These are phyloP conservation scores for Ilex asprella DNA, from an alignment of 257 asterid species.

Conservation along the genomic window DNA sequence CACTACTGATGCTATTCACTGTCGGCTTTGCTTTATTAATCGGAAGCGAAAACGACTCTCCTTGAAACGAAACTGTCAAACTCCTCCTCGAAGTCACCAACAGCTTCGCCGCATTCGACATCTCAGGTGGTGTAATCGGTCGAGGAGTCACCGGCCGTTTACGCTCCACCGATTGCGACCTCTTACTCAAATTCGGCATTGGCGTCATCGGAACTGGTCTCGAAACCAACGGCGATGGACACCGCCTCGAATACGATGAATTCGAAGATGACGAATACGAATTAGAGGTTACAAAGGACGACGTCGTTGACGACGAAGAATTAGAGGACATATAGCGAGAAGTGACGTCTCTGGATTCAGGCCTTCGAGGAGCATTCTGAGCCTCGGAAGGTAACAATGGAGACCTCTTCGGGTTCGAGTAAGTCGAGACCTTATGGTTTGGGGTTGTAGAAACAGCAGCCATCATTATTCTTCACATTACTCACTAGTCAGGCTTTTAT, in stretches of 20 bases:
- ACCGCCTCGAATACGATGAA: slow-evolving; percentile 33
- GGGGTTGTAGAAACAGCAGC: slow-evolving; percentile 47
- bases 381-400: slow-evolving; percentile 61
- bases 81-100: slow-evolving; percentile 57
- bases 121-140: slow-evolving; percentile 4
- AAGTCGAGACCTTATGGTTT: slow-evolving; percentile 41
- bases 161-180: slow-evolving; percentile 31
- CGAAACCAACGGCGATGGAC: slow-evolving; percentile 43
- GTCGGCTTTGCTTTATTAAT: slow-evolving; percentile 48
- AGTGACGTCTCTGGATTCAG: slow-evolving; percentile 47
- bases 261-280: slow-evolving; percentile 29
- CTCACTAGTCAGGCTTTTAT: too few relatives aligned
- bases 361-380: slow-evolving; percentile 52
- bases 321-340: slow-evolving; percentile 62
- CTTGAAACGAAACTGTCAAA: slow-evolving; percentile 80
- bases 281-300: too few relatives aligned
- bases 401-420: slow-evolving; percentile 37
- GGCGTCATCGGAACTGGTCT: slow-evolving; percentile 28
- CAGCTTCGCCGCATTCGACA: slow-evolving; percentile 50
- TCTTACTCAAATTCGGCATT: slow-evolving; percentile 13
- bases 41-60: slow-evolving; percentile 52
- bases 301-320: slow-evolving; percentile 18
- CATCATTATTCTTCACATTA: slow-evolving; percentile 33
- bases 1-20: slow-evolving; percentile 22
- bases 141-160: slow-evolving; percentile 22